Evolutionary conservation across 257 asterid species (phyloP).

Genomic region (Galeopsis tetrahit): DNA sequence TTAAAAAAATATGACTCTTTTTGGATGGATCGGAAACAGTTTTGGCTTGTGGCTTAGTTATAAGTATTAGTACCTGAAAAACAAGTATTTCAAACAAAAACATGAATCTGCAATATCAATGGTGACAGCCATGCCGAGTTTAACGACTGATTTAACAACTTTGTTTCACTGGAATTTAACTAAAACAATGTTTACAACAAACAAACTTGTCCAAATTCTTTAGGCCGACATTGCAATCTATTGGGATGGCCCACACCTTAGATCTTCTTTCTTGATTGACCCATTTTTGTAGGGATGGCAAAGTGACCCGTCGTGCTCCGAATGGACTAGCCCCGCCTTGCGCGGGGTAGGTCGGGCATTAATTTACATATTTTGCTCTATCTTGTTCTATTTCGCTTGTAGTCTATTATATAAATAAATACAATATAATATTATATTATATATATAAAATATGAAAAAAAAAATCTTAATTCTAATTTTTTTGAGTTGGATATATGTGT

Average conservation of each 20-base stretch:
- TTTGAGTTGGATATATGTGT: too few relatives aligned
- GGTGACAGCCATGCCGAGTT: constrained; percentile 1
- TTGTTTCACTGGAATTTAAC: neutral
- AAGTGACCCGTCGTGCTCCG: too few relatives aligned
- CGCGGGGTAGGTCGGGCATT: too few relatives aligned
- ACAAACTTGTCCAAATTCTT: neutral
- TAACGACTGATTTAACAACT: constrained; percentile 1
- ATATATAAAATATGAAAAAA: too few relatives aligned
- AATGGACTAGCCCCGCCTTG: too few relatives aligned
- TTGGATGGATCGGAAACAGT: neutral
- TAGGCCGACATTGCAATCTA: constrained; percentile 47
- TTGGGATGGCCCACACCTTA: constrained; percentile 30
- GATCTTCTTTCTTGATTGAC: constrained; percentile 29
- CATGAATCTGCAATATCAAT: neutral
- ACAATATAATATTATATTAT: too few relatives aligned
- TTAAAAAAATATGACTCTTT: too few relatives aligned
- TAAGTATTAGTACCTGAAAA: neutral
- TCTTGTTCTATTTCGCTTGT: too few relatives aligned
- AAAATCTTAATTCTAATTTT: too few relatives aligned
- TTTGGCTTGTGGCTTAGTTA: neutral
- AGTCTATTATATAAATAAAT: too few relatives aligned
- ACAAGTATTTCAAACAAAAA: neutral
- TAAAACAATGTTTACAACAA: neutral
- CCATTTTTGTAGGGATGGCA: neutral
- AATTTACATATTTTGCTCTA: too few relatives aligned